These are phyloP conservation scores for Lactuca sativa DNA, from an alignment of 129 eudicot genomes.

Conservation along the genomic window DNA sequence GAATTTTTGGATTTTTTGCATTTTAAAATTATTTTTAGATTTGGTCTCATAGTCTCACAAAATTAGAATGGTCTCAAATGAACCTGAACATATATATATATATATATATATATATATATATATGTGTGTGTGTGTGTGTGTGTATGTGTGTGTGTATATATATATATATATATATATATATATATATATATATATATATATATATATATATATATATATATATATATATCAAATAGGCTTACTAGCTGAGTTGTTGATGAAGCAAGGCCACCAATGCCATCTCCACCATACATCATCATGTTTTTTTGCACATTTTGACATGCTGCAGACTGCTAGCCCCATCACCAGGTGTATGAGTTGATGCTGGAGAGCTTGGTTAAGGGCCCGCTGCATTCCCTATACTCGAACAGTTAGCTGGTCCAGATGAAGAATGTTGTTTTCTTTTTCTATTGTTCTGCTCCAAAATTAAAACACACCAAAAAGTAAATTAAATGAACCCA, in stretches of 20 bases:
- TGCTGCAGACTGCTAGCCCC: slow-evolving; percentile 85
- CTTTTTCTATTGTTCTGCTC: slow-evolving; percentile 84
- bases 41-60: too few relatives aligned
- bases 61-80: too few relatives aligned
- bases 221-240: too few relatives aligned
- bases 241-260: slow-evolving; percentile 95
- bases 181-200: neutral
- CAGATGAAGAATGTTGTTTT: slow-evolving; percentile 94
- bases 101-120: too few relatives aligned
- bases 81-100: too few relatives aligned
- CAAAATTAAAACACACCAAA: slow-evolving; percentile 7
- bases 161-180: too few relatives aligned
- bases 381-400: slow-evolving; percentile 96
- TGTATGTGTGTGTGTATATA: too few relatives aligned
- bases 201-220: neutral
- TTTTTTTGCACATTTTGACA: slow-evolving; percentile 76
- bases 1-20: too few relatives aligned
- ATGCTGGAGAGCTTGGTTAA: slow-evolving; percentile 89
- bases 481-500: slow-evolving; percentile 9
- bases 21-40: too few relatives aligned
- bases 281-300: slow-evolving; percentile 88
- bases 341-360: slow-evolving; percentile 95
- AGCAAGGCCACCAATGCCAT: slow-evolving; percentile 76
- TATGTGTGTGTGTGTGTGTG: too few relatives aligned
- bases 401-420: slow-evolving; percentile 95